Base-by-base conservation (phyloP, 1,284 basidiomycete species). In the Ceratobasidium sp. region DNA sequence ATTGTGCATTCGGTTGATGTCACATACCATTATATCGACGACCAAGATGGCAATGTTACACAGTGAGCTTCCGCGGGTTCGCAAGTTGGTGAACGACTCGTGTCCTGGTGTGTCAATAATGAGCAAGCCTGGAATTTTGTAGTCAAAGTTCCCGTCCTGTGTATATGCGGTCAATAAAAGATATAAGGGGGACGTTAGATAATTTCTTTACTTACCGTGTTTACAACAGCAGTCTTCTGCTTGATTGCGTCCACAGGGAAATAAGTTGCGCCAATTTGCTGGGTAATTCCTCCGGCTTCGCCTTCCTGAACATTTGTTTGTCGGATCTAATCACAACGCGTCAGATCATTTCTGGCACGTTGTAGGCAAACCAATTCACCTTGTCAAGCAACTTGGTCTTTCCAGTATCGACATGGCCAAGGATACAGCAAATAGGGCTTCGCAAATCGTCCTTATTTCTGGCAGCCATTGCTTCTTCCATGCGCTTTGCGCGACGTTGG, bases 241-340 rank as follows among this genome's bases (percentile, higher is more conserved):
- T 93, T 90, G 82, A 99, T 98, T 7, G 96, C 96, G n/a, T 97
- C 94, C 63, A 93, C 92, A 60, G 98, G 98, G 91, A 99, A 99
- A 87, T 98, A 99, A 0, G 98, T 99, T n/a, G 98, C 98, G 87
- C 98, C 98, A 79, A 99, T 99, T 82, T 99, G 98, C 84, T 99
- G 98, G 0, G 98, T 99, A 82, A 99, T 99, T 87, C 98, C 98
- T 81, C 98, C 98, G 1, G 98, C 98, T 89, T 99, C 98, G 75
- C 98, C 98, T 83, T 98, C 97, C 86, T 99, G 97, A 22, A 99
- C 98, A 80, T 99, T 99, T 8, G 97, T 99, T 92, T 99, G 97
- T 80, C 98, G 96, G 82, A 99, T 99, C 95, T 96, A 79, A 17
- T 22, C 36, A 24, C 8, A 31, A 31, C 17, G 9, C 2, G 56